Evolutionary conservation across 140 eudicot genomes (phyloP).

Genomic region (Flaveria floridana): DNA sequence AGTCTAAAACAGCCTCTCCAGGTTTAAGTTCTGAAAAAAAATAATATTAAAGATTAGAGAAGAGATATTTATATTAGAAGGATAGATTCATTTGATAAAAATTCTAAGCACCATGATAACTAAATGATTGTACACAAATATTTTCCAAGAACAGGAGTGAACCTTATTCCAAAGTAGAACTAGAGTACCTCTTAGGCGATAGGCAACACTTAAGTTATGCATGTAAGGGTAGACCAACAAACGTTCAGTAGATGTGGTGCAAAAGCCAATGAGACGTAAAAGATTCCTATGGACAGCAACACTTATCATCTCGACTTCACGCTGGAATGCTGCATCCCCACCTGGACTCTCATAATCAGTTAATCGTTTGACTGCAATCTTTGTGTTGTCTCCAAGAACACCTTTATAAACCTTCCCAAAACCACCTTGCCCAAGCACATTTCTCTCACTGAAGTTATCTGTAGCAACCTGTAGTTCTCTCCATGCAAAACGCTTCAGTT

Average conservation of each 20-base stretch:
- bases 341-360: conserved; percentile 66
- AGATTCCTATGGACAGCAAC: conserved; percentile 66
- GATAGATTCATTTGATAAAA: conserved; percentile 3
- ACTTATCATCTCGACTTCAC: conserved; percentile 79
- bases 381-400: conserved; percentile 46
- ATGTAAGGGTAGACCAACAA: conserved; percentile 66
- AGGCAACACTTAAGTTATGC: conserved; percentile 73
- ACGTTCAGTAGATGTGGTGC: conserved; percentile 67
- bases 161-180: background rate
- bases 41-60: background rate
- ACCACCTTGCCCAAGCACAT: conserved; percentile 72
- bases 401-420: conserved; percentile 80
- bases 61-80: background rate
- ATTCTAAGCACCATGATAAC: background rate
- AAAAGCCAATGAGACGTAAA: conserved; percentile 57
- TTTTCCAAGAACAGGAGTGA: background rate
- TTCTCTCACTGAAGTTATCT: conserved; percentile 61
- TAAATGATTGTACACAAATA: background rate
- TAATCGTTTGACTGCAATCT: conserved; percentile 67
- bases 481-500: conserved; percentile 58
- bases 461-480: conserved; percentile 71
- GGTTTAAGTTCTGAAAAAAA: conserved; percentile 67
- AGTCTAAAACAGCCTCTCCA: conserved; percentile 82
- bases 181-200: conserved; percentile 57
- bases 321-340: conserved; percentile 76